Base-by-base conservation (phyloP, 2,329 filamentous ascomycete species). In the Exophiala phaeomuriformis region DNA sequence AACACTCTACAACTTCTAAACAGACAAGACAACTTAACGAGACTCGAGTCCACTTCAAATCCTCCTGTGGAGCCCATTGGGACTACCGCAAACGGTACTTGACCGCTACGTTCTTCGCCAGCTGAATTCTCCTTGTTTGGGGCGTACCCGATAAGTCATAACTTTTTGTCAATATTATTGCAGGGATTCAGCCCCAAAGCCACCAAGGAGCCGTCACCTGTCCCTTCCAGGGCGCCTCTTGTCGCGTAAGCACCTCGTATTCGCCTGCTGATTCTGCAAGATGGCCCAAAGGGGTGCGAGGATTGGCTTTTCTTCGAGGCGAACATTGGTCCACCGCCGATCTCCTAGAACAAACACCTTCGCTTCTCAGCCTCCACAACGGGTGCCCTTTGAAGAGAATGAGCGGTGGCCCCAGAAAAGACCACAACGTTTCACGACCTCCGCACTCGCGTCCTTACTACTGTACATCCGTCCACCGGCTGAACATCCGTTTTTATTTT, bases 201-300 rank as follows among this genome's bases (percentile, higher is more conserved):
- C 8, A 35, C 35, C 2, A 32, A 47, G 32, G 9, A 30, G 19
- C 35, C 28, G 29, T 3, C 6, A 30, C 32, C 31, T 36, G 19
- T 19, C 9, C 32, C 8, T 19, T 35, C 32, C 36, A 27, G 30
- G n/a, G 9, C 1, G 39, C 9, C 12, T 8, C 10, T 30, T 43
- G 12, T 40, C 47, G 33, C 35, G 12, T 41, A 30, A 37, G 36
- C 31, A 30, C 4, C 28, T 49, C 47, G 47, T 49, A 42, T 49
- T 49, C 36, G 47, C 37, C 37, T 41, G 33, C 5, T 30, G 6
- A 8, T 30, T 27, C 41, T 30, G 41, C 28, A 43, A 29, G 36
- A 9, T 5, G 5, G 10, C 19, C 36, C 36, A 39, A 2, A 12
- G 7, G 10, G 36, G 10, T 35, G 6, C 33, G 5, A 6, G 36